Conservation (phyloP, 306 rosid genomes). For the Pueraria montana region DNA sequence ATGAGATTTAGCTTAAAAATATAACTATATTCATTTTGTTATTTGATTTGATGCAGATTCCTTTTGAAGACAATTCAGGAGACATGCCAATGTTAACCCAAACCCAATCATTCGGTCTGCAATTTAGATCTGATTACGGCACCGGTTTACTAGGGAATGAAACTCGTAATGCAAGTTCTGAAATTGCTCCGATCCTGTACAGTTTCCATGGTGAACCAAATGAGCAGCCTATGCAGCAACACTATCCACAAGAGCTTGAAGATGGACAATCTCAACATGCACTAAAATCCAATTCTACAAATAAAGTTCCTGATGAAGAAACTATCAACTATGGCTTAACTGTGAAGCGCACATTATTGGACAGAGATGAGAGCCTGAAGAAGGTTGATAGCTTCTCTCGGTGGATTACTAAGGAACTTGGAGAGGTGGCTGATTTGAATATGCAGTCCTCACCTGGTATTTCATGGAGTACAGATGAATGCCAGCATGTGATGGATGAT, state of each 20-base stretch:
- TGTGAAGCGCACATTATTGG: conserved; percentile 67
- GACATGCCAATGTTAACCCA: conserved; percentile 60
- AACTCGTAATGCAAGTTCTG: conserved; percentile 48
- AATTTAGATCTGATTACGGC: conserved; percentile 54
- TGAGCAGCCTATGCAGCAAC: conserved; percentile 55
- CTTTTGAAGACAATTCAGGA: conserved; percentile 64
- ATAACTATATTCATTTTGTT: conserved; percentile 42
- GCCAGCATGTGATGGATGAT: conserved; percentile 71
- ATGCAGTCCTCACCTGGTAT: conserved; percentile 85
- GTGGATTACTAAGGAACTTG: conserved; percentile 80
- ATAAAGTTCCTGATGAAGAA: conserved; percentile 62
- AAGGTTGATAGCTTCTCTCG: conserved; percentile 95
- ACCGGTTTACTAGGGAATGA: conserved; percentile 50
- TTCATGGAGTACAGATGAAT: conserved; percentile 84
- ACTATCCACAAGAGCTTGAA: conserved; percentile 50
- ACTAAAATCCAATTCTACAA: conserved; percentile 49
- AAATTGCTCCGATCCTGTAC: conserved; percentile 49
- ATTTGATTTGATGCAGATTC: conserved; percentile 57
- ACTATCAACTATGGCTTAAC: conserved; percentile 60
- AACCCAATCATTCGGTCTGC: conserved; percentile 63
- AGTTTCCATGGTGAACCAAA: conserved; percentile 52
- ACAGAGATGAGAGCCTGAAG: conserved; percentile 77
- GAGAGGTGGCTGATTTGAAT: conserved; percentile 79
- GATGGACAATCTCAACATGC: conserved; percentile 54
- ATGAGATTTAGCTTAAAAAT: conserved; percentile 26